Evolutionary conservation across 306 rosid genomes (phyloP).

Genomic region (Malus sieversii): DNA sequence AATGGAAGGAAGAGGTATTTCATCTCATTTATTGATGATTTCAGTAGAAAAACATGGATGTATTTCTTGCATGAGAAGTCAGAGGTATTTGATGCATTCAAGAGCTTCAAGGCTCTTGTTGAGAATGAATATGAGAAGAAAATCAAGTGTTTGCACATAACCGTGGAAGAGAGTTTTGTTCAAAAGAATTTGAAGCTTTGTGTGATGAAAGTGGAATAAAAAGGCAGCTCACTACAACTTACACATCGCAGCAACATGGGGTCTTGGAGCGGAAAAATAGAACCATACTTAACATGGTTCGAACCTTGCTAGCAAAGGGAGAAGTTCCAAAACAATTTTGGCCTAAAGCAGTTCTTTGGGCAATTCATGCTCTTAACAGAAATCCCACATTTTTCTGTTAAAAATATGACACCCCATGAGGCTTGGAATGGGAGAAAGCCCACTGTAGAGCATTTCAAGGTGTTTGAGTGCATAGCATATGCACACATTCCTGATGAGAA

Average conservation of each 20-base stretch:
- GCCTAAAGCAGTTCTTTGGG: not conserved
- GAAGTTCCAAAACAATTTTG: not conserved
- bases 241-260: not conserved
- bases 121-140: not conserved
- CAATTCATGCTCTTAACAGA: not conserved
- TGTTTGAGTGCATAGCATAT: not conserved
- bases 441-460: rapidly evolving
- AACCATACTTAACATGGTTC: not conserved
- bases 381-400: not conserved
- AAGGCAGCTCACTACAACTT: not conserved
- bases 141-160: not conserved
- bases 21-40: not conserved
- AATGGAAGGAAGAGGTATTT: not conserved
- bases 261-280: not conserved
- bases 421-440: not conserved
- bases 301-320: not conserved
- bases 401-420: not conserved
- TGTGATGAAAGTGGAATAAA: not conserved
- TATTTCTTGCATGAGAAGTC: not conserved
- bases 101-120: not conserved
- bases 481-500: not conserved
- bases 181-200: not conserved
- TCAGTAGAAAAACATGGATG: not conserved
- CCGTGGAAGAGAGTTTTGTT: not conserved
- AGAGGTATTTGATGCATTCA: not conserved